A percentile compares a stretch with the other conserved stretches of the same genome.
Conservation (phyloP, 2,329 filamentous ascomycete species). For the Fusarium musae region DNA sequence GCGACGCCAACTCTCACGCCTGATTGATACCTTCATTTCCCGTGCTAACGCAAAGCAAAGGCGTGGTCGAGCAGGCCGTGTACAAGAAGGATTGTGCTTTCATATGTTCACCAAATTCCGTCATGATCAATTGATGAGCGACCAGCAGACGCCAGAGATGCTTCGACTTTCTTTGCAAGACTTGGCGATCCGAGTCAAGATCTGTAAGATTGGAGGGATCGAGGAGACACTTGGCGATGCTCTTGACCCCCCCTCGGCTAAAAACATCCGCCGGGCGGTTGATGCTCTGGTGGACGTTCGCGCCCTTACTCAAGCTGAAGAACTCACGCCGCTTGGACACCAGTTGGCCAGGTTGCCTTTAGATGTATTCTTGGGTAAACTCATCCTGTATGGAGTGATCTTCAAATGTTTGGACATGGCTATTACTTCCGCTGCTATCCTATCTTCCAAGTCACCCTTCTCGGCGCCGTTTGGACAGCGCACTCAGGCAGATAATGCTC, state of each 20-base stretch:
- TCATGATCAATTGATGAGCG: conserved; percentile 85
- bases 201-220: conserved; percentile 94
- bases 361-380: conserved; percentile 94
- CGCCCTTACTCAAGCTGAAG: conserved; percentile 82
- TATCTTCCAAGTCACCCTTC: conserved; percentile 96
- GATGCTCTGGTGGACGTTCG: conserved; percentile 94
- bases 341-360: conserved; percentile 90
- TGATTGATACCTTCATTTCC: conserved; percentile 96
- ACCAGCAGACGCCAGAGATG: conserved; percentile 97
- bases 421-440: conserved; percentile 89
- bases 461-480: conserved; percentile 86
- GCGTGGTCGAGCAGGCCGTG: conserved; percentile 91
- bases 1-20: conserved; percentile 85
- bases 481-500: conserved; percentile 82
- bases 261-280: conserved; percentile 92
- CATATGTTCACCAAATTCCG: conserved; percentile 93
- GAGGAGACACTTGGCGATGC: conserved; percentile 90
- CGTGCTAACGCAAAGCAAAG: conserved; percentile 95
- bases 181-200: conserved; percentile 94
- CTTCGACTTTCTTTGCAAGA: conserved; percentile 93
- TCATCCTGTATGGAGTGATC: conserved; percentile 85
- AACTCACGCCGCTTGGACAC: conserved; percentile 85
- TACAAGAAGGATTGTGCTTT: conserved; percentile 94
- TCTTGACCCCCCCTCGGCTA: conserved; percentile 87
- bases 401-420: conserved; percentile 94